Base-by-base conservation (phyloP, 176 grass and related monocot genomes). In the Phyllostachys edulis region DNA sequence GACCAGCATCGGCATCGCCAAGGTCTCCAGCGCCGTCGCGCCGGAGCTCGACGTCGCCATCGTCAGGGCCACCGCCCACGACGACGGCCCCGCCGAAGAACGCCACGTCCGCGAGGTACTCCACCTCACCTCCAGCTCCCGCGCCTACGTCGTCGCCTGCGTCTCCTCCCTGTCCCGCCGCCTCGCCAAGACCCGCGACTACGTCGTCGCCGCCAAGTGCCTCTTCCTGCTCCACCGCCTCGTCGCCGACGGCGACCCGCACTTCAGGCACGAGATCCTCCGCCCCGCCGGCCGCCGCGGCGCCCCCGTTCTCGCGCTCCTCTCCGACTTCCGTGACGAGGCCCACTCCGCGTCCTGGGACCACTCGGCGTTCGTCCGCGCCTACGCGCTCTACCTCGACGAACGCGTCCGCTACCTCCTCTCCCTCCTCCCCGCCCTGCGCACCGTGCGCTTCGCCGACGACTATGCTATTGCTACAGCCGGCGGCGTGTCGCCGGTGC, bases 271-370 rank as follows among this genome's bases (percentile, higher is more conserved):
- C 57, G 92, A 97, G 59, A 56, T 94, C 18, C 29, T 88, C 15
- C 90, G 91, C 55, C 92, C 65, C 7, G 18, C 66, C 0, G 79
- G 76, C 2, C 45, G 90, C 1, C 78, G 84, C 57, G 88, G 84
- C 0, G 73, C 87, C 23, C 89, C 92, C 4, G 73, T 93, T 0
- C 66, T 97, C 2, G 88, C 92, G 5, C 42, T 89, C 16, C 69
- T 94, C 29, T 75, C 77, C 34, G 92, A 91, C 46, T 97, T 97
- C 87, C 88, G 89, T 23, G 95, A 97, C 89, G 92, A 97, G 49
- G 95, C 95, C 1, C 95, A 97, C 88, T 39, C 88, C 2, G 79
- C 75, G 44, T 97, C 95, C 0, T 97, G 95, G 95, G 90, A 93
- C 46, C 95, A 93, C 70, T 91, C 95, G 2, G 60, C 87, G 14